Base-by-base conservation (phyloP, 192 early-diverging fungal species). In the Linnemannia elongata region DNA sequence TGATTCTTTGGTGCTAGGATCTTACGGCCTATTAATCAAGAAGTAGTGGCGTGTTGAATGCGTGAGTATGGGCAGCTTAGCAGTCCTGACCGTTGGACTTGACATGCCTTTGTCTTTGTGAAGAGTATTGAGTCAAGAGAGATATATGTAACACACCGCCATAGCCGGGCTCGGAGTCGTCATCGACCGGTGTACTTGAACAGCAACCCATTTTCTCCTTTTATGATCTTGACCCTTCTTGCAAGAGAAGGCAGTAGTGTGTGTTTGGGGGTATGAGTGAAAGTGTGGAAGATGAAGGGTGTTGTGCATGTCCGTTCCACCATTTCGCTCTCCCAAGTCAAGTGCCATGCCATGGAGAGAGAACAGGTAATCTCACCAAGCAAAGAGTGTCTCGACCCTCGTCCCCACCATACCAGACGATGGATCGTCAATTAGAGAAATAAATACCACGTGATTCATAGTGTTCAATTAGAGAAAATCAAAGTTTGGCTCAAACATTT, bases 131-230 rank as follows among this genome's bases (percentile, higher is more conserved):
- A 33, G 30, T 27, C 1, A 13, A 4, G 60, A 33, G 27, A 9
- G n/a, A 60, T 60, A 60, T 1, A 55, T 24, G 22, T 27, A 75
- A 24, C 75, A 38, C 66, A 60, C 75, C 75, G 36, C 75, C 75
- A 22, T 60, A 76, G 8, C 49, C 75, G 24, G 75, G n/a, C 39
- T 76, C 30, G 12, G 55, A 42, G 57, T 76, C 75, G 27, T 76
- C 75, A 10, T 76, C 75, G 24, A 60, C 39, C 36, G 36, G 57
- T 22, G 20, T 33, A 63, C 75, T 76, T 41, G 75, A 54, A 36
- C 75, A 76, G 41, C 75, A 76, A 27, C 75, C 75, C 75, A 76
- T 76, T 76, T 3, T 49, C 2, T 52, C 30, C 63, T 60, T 63
- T 9, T 33, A 13, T 5, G 17, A 12, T 72, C 12, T 12, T n/a